A percentile compares a stretch with the other conserved stretches of the same genome.
These are phyloP conservation scores for Xylaria castorea DNA, from an alignment of 495 filamentous ascomycete species.

Conservation along the genomic window DNA sequence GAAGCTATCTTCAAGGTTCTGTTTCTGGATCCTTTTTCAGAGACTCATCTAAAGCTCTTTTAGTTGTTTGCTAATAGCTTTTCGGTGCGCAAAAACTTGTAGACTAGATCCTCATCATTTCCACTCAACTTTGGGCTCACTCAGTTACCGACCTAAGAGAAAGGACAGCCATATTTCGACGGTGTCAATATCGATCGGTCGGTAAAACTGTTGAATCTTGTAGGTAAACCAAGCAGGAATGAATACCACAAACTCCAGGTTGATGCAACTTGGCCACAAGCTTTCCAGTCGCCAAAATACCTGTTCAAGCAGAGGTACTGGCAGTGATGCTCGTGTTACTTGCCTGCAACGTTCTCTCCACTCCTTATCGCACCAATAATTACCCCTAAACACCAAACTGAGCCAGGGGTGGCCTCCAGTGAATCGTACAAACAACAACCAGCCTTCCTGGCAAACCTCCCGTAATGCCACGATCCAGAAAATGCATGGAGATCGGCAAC, in stretches of 20 bases:
- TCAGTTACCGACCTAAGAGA: slow-evolving; percentile 39
- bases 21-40: slow-evolving; percentile 36
- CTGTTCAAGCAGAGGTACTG: neutral
- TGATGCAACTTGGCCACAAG: slow-evolving; percentile 21
- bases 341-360: slow-evolving; percentile 14
- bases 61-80: slow-evolving; percentile 34
- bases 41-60: slow-evolving; percentile 36
- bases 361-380: slow-evolving; percentile 15
- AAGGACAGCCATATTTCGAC: slow-evolving; percentile 40
- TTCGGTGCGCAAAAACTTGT: slow-evolving; percentile 41
- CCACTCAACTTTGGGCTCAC: slow-evolving; percentile 27
- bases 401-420: slow-evolving; percentile 25
- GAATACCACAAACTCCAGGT: slow-evolving; percentile 16
- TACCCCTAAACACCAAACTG: slow-evolving; percentile 33
- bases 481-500: slow-evolving; percentile 40
- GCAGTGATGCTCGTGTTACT: slow-evolving; percentile 6
- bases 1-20: slow-evolving; percentile 43
- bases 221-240: slow-evolving; percentile 8
- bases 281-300: slow-evolving; percentile 7
- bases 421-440: slow-evolving; percentile 42
- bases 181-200: slow-evolving; percentile 41
- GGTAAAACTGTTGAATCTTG: slow-evolving; percentile 26
- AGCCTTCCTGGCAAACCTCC: slow-evolving; percentile 33
- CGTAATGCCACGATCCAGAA: slow-evolving; percentile 42
- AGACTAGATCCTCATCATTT: slow-evolving; percentile 39